phyloP scores from a whole-genome alignment of 2,329 filamentous ascomycete species.

The Penicillium sp. region DNA sequence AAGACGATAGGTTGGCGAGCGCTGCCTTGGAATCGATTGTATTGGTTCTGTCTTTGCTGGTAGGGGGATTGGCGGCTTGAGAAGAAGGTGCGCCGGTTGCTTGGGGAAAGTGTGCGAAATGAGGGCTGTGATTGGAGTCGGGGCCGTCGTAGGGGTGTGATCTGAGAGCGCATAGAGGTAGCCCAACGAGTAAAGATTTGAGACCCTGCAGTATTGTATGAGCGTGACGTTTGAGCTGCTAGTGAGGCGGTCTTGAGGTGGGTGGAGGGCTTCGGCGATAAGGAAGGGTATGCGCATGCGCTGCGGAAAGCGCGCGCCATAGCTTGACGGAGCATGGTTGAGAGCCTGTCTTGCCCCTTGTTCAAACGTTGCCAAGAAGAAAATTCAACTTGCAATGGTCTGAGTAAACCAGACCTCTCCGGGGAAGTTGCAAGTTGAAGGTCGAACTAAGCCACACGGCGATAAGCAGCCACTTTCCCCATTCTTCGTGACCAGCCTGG shows the following conservation, averaged over 20 bases:
- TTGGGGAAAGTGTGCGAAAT: not conserved
- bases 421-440: not conserved
- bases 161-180: not conserved
- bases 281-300: not conserved
- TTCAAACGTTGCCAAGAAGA: not conserved
- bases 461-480: constrained; percentile 3
- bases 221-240: not conserved
- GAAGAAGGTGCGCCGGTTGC: constrained; percentile 11
- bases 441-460: not conserved
- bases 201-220: not conserved
- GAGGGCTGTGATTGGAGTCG: not conserved
- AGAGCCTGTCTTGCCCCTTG: not conserved
- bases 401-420: not conserved
- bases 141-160: not conserved
- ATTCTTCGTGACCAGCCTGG: not conserved
- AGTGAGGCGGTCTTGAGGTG: not conserved
- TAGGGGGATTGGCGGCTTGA: constrained; percentile 5
- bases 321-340: not conserved
- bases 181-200: not conserved
- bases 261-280: constrained; percentile 3
- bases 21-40: constrained; percentile 22
- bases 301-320: constrained; percentile 9
- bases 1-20: constrained; percentile 13
- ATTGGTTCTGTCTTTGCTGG: constrained; percentile 17
- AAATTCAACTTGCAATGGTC: no score